Evolutionary conservation across 441 rosid genomes (phyloP).

Genomic region (Mallotus repandus): DNA sequence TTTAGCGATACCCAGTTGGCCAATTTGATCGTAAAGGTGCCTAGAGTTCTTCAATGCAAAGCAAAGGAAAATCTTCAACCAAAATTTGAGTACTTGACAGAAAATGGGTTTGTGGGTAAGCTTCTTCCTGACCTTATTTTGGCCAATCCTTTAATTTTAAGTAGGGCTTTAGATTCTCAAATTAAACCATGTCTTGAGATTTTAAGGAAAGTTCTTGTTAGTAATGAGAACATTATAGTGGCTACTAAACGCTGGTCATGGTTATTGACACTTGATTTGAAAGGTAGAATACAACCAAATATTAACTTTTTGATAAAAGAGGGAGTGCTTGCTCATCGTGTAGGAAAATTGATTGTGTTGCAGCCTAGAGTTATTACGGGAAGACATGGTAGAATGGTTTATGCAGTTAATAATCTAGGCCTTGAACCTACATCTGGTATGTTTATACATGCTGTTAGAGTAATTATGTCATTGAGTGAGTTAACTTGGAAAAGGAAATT

Average conservation of each 20-base stretch:
- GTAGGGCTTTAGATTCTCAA: slow-evolving; percentile 3
- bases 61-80: slow-evolving; percentile 3
- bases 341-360: background rate
- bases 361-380: background rate
- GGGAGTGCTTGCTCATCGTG: slow-evolving; percentile 8
- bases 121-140: slow-evolving; percentile 20
- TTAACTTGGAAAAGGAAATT: slow-evolving; percentile 22
- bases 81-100: slow-evolving; percentile 14
- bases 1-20: slow-evolving; percentile 17
- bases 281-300: slow-evolving; percentile 3
- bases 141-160: slow-evolving; percentile 8
- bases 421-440: background rate
- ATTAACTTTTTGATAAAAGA: slow-evolving; percentile 12
- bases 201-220: background rate
- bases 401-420: slow-evolving; percentile 6
- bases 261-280: background rate
- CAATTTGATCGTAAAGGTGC: slow-evolving; percentile 10
- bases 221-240: background rate
- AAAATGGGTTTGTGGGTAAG: slow-evolving; percentile 21
- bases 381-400: slow-evolving; percentile 6
- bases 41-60: background rate
- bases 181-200: slow-evolving; percentile 20
- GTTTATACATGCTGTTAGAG: slow-evolving; percentile 16
- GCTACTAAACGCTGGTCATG: slow-evolving; percentile 1
- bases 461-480: background rate